Evolutionary conservation across 140 eudicot genomes (phyloP).

Genomic region (Cichorium intybus): DNA sequence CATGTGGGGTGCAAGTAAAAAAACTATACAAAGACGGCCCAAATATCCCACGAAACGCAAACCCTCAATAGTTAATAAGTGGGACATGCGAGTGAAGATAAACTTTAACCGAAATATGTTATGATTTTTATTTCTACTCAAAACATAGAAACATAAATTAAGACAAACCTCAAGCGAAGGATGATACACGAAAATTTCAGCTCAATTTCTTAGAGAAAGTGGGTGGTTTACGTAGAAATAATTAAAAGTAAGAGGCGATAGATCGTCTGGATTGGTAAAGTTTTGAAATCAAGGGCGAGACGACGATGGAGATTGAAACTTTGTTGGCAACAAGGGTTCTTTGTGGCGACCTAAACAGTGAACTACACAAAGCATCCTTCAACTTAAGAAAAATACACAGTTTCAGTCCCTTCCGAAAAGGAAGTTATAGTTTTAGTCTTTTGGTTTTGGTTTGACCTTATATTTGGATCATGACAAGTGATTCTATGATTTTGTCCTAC

Average conservation of each 20-base stretch:
- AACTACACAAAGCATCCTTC: not conserved
- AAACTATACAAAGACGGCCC: not conserved
- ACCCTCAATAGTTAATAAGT: not conserved
- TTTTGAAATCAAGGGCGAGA: constrained; percentile 8
- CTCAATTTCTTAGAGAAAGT: not conserved
- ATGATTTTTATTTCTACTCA: not conserved
- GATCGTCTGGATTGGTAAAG: not conserved
- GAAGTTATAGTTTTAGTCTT: not conserved
- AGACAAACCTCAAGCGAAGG: constrained; percentile 14
- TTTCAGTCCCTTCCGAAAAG: not conserved
- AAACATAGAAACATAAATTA: not conserved
- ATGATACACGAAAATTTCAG: not conserved
- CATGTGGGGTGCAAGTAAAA: not conserved
- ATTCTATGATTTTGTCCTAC: too few species aligned
- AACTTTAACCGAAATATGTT: not conserved
- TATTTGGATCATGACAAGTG: too few species aligned
- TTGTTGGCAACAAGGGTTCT: constrained; percentile 10
- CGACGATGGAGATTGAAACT: constrained; percentile 5
- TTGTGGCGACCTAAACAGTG: constrained; percentile 1
- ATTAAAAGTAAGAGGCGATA: not conserved
- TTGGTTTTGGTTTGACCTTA: too few species aligned
- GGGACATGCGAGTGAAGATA: not conserved
- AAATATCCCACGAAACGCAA: not conserved
- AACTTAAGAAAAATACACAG: not conserved
- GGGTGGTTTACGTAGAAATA: not conserved